Conservation (phyloP, 2,329 filamentous ascomycete species). For the Trichocomaceae sp. region DNA sequence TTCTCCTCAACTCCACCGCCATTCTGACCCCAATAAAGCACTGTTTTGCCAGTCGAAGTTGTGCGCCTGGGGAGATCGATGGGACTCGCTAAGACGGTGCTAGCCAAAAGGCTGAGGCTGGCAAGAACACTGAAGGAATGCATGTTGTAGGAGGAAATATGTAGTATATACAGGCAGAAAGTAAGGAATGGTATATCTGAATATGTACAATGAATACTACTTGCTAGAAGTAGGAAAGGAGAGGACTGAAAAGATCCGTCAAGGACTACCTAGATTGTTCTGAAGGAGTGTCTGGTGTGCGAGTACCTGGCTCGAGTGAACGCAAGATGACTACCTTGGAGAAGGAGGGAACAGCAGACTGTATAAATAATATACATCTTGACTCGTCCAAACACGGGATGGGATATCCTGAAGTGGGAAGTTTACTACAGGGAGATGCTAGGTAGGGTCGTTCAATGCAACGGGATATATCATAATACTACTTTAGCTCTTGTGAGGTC, state of each 20-base stretch:
- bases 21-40: constrained; percentile 7
- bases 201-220: neutral
- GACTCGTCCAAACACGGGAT: neutral
- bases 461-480: neutral
- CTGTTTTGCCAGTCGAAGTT: neutral
- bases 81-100: neutral
- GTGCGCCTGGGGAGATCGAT: neutral
- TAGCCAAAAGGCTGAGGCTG: neutral
- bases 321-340: neutral
- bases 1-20: constrained; percentile 1
- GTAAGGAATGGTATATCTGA: neutral
- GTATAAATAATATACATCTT: neutral
- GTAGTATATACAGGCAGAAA: neutral
- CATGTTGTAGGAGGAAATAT: neutral
- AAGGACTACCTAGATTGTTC: neutral
- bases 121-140: neutral
- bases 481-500: neutral
- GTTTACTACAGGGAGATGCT: neutral
- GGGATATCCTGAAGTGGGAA: neutral
- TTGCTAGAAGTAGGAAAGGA: neutral
- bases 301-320: neutral
- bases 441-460: neutral
- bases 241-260: neutral
- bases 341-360: neutral
- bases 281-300: neutral